Evolutionary conservation across 1,139 yeast species (phyloP), one percentile per base, ranked within the genome.

Genomic region (Yamadazyma kanchanaburiensis): DNA sequence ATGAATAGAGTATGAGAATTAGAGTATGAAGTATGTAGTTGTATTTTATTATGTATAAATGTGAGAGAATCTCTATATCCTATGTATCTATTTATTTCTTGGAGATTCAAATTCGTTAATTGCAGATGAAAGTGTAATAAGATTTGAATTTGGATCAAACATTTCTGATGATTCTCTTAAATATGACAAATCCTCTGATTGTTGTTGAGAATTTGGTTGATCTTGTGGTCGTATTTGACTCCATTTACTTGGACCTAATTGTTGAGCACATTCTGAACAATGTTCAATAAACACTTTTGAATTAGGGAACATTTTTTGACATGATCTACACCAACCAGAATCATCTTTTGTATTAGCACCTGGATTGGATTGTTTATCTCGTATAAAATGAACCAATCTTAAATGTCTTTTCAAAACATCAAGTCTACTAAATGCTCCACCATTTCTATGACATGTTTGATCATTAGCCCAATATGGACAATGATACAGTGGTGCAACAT

Each of bases 321-420:
- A 80, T 11, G 69, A 57, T 21, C 81, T 56, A 51, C 87, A 80
- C 78, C 80, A 74, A 5, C 87, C 87, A 3, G 76, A 65, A 27
- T 75, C 82, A 9, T 65, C 62, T 35, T 58, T 53, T 1, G 41
- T 41, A 18, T 45, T 37, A 14, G 27, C 12, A 15, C 30, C 25
- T 6, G 32, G 28, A 25, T 43, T 55, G 35, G 58, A 62, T 34
- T 60, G 58, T 13, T 26, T 30, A 40, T 72, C 79, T 28, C 64
- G 75, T 17, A 75, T 77, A 47, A 65, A 78, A 53, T 82, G 89
- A 16, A 81, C 84, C 30, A 81, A 60, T 34, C 73, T 66, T 34
- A 82, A 58, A 51, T 82, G 89, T 30, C 89, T 64, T 42, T 80
- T 81, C 38, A 81, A 58, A 19, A 81, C 88, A 44, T 82, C 89